Evolutionary conservation across 257 asterid species (phyloP).

Genomic region (Osmanthus fragrans): DNA sequence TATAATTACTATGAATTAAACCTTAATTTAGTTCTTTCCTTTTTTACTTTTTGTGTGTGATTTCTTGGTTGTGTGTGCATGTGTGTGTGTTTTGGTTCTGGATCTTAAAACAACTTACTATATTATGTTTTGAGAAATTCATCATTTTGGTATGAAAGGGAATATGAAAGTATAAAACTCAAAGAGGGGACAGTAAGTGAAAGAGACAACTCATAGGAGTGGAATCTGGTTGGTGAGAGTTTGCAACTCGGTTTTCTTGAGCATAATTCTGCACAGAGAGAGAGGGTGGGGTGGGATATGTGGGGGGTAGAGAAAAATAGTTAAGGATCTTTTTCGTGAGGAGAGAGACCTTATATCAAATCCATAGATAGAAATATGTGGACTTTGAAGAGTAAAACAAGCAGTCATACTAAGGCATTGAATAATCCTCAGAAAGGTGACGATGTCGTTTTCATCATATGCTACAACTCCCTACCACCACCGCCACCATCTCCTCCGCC

Average conservation of each 20-base stretch:
- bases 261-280: not conserved
- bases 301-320: slow-evolving; percentile 14
- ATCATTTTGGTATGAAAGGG: not conserved
- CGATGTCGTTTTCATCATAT: slow-evolving; percentile 3
- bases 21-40: not conserved
- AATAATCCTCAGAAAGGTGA: not conserved
- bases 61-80: slow-evolving; percentile 26
- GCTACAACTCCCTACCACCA: not conserved
- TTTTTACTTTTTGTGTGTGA: slow-evolving; percentile 26
- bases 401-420: slow-evolving; percentile 11
- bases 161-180: not conserved
- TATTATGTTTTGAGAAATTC: not conserved
- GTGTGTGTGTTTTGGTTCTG: not conserved
- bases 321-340: slow-evolving; percentile 59
- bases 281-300: not conserved
- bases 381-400: slow-evolving; percentile 25
- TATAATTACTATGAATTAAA: not conserved
- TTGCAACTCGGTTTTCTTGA: not conserved
- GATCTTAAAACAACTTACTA: not conserved
- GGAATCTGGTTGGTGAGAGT: slow-evolving; percentile 1
- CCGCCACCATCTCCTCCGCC: not conserved
- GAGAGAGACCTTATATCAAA: slow-evolving; percentile 29
- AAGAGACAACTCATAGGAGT: not conserved
- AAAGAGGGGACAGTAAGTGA: not conserved
- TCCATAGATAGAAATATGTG: slow-evolving; percentile 41